A percentile compares a stretch with the other conserved stretches of the same genome.
Conservation (phyloP, 169 alveolate genomes). For the Cryptosporidium bovis region DNA sequence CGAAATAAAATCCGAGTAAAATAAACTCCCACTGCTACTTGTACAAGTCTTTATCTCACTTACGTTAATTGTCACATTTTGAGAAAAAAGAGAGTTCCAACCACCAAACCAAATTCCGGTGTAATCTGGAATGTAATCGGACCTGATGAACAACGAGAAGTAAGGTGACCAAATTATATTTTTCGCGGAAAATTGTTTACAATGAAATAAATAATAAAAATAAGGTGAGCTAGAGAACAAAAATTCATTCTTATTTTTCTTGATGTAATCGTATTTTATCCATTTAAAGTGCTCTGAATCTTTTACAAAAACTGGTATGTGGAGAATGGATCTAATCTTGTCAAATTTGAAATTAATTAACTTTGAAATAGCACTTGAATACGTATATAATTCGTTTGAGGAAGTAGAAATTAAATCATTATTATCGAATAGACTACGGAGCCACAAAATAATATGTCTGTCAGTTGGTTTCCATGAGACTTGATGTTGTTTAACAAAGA, state of each 20-base stretch:
- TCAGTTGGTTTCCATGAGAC: slow-evolving; percentile 6
- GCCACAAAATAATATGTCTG: not conserved
- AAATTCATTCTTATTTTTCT: not conserved
- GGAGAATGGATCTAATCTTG: too few relatives aligned
- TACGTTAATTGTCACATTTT: not conserved
- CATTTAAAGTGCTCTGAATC: too few relatives aligned
- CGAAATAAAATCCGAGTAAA: slow-evolving; percentile 6
- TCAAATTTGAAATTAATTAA: slow-evolving; percentile 13
- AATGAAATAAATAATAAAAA: not conserved
- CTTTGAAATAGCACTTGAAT: not conserved
- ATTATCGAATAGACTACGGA: not conserved
- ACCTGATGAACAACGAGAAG: not conserved
- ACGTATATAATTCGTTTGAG: not conserved
- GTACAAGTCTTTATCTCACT: not conserved
- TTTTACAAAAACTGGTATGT: too few relatives aligned
- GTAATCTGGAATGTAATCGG: not conserved
- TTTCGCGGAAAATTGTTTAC: not conserved
- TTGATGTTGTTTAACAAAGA: slow-evolving; percentile 16
- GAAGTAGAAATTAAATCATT: not conserved
- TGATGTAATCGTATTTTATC: too few relatives aligned
- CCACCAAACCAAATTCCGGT: not conserved
- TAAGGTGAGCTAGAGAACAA: not conserved
- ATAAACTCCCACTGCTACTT: not conserved
- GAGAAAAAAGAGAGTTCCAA: slow-evolving; percentile 12
- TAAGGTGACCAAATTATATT: slow-evolving; percentile 21